Base-by-base conservation (phyloP, 2,329 filamentous ascomycete species). In the Lachnellula arida region DNA sequence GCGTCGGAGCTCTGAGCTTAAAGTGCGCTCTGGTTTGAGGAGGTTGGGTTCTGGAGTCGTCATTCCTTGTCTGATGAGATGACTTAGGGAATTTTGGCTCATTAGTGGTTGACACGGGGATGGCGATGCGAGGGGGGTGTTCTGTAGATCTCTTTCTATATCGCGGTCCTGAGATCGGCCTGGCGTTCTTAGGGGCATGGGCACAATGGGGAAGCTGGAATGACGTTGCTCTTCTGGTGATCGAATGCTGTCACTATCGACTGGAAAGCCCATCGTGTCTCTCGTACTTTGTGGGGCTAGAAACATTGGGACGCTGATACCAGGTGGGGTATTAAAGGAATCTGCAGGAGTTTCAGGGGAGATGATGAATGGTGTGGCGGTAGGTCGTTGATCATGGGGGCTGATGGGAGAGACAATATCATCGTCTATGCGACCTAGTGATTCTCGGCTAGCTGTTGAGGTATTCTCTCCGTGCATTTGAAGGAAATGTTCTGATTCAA, bases 211-310 rank as follows among this genome's bases (percentile, higher is more conserved):
- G 28, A 11, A 12, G 28, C 28, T 32, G 28, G 28, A 9, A 32
- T 11, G 2, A 11, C 3, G 28, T 32, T 32, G 28, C 28, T 32
- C 28, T 32, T 9, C 8, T 32, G 28, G 28, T 32, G 28, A 32
- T 32, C 28, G 28, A 9, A 32, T 32, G 28, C 28, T 32, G 9
- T 32, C 28, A 12, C 3, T 32, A 6, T 62, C 57, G 14, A 63
- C 54, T 5, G 63, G 61, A 40, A 63, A 63, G 5, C 60, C 61
- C 63, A 66, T 66, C 4, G 63, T 66, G 32, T 66, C 63, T 55
- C 60, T 46, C 19, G 42, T 43, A 8, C 12, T 32, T 35, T 49
- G 52, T 49, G 51, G 34, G 28, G 37, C 37, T 12, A 57, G 7
- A 35, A 43, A 46, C 46, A 57, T 28, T 53, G 48, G 55, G 43